Evolutionary conservation across 805 yeast genomes (phyloP).

Genomic region (Ogataea salicorniae): DNA sequence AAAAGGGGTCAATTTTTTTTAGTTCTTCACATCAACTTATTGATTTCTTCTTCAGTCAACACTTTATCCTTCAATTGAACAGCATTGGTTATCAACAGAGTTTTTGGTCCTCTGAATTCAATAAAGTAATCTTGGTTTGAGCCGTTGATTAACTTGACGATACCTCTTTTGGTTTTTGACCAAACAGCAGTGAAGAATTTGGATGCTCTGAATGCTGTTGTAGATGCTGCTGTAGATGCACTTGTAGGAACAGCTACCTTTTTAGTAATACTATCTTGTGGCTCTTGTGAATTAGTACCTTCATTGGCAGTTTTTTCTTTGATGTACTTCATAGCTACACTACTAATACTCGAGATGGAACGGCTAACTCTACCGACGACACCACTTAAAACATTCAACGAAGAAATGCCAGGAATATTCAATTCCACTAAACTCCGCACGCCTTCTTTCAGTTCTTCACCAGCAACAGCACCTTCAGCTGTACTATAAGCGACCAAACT

Average conservation of each 20-base stretch:
- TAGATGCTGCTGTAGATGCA: neutral
- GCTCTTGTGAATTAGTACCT: neutral
- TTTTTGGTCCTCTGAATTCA: conserved; percentile 29
- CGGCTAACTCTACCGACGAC: neutral
- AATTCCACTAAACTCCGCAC: conserved; percentile 20
- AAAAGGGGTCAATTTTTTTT: neutral
- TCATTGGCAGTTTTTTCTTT: neutral
- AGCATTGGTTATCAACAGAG: conserved; percentile 26
- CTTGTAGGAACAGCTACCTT: neutral
- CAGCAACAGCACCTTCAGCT: neutral
- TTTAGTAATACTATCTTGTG: neutral
- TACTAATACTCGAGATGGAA: too few species aligned
- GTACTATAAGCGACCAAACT: conserved; percentile 35
- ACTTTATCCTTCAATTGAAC: conserved; percentile 20
- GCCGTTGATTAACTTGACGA: conserved; percentile 14
- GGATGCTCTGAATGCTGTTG: neutral
- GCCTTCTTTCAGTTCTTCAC: conserved; percentile 7
- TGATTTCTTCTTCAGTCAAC: conserved; percentile 22
- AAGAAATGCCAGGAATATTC: conserved; percentile 20
- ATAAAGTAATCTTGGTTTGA: conserved; percentile 21
- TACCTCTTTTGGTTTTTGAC: conserved; percentile 1
- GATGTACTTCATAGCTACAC: neutral
- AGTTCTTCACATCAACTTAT: conserved; percentile 7
- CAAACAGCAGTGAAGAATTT: neutral
- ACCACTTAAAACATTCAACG: neutral